Evolutionary conservation across 148 eudicot genomes (phyloP).

Genomic region (Persicaria maculosa): DNA sequence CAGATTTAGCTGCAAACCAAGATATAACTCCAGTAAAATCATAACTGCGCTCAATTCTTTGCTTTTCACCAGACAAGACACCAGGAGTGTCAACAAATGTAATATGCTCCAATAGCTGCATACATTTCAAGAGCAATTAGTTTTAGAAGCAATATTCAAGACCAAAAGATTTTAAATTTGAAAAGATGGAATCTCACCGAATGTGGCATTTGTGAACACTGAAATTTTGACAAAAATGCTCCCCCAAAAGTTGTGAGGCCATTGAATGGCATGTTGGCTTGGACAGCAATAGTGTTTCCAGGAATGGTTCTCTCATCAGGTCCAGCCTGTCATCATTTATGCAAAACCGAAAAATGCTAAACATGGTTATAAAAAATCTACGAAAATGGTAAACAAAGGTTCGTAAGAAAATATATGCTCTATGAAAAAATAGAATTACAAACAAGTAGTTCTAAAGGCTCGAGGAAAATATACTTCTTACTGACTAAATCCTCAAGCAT

Average conservation of each 20-base stretch:
- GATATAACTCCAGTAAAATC: conserved; percentile 92
- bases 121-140: background rate
- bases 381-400: too few species aligned
- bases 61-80: conserved; percentile 91
- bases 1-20: conserved; percentile 96
- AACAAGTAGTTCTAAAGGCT: background rate
- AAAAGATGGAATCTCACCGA: conserved; percentile 37
- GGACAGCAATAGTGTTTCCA: conserved; percentile 82
- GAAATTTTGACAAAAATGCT: conserved; percentile 81
- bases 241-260: conserved; percentile 75
- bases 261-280: conserved; percentile 76
- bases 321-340: conserved; percentile 30
- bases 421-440: background rate
- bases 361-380: background rate
- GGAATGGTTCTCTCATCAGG: conserved; percentile 92
- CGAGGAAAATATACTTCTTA: background rate
- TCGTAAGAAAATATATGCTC: background rate
- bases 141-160: background rate
- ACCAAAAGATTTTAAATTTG: background rate
- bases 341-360: background rate
- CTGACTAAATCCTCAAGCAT: background rate
- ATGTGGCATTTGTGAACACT: conserved; percentile 93
- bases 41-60: conserved; percentile 79
- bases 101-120: conserved; percentile 69
- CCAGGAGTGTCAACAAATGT: conserved; percentile 96